Conservation (phyloP, 495 filamentous ascomycete species). For the Neurospora terricola region DNA sequence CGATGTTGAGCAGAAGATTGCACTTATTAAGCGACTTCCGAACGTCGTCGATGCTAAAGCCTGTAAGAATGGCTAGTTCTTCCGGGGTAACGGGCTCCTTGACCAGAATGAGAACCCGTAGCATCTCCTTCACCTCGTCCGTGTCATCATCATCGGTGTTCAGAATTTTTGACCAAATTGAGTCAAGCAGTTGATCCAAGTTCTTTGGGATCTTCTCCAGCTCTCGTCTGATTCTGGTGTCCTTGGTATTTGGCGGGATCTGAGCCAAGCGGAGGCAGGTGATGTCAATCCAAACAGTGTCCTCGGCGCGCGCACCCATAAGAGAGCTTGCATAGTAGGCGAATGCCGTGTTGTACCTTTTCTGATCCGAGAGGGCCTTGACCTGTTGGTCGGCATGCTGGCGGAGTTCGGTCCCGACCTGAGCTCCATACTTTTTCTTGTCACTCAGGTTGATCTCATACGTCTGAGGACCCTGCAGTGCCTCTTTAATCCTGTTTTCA, state of each 20-base stretch:
- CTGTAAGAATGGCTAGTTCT: conserved; percentile 21
- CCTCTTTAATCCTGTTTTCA: conserved; percentile 10
- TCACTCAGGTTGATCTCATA: not conserved
- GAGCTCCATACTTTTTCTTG: not conserved
- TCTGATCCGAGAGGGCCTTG: conserved; percentile 16
- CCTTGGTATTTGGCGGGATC: conserved; percentile 15
- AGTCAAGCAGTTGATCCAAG: conserved; percentile 17
- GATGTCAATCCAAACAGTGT: conserved; percentile 28
- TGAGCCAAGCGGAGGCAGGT: conserved; percentile 21
- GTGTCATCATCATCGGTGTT: conserved; percentile 13
- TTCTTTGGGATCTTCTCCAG: conserved; percentile 24
- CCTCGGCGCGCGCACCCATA: conserved; percentile 21
- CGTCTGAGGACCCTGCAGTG: not conserved
- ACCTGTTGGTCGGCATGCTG: not conserved
- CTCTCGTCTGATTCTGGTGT: conserved; percentile 15
- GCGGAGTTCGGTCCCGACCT: not conserved
- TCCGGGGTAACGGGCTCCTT: conserved; percentile 23
- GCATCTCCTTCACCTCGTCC: conserved; percentile 24
- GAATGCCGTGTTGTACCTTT: conserved; percentile 25
- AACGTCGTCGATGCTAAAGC: conserved; percentile 16
- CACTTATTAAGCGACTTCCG: conserved; percentile 18
- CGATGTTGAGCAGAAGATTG: conserved; percentile 21
- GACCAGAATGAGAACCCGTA: conserved; percentile 22
- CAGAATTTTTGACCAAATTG: conserved; percentile 20
- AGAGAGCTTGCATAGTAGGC: conserved; percentile 26